Base-by-base conservation (phyloP, 805 yeast genomes). In the Saccharomycopsis schoenii region DNA sequence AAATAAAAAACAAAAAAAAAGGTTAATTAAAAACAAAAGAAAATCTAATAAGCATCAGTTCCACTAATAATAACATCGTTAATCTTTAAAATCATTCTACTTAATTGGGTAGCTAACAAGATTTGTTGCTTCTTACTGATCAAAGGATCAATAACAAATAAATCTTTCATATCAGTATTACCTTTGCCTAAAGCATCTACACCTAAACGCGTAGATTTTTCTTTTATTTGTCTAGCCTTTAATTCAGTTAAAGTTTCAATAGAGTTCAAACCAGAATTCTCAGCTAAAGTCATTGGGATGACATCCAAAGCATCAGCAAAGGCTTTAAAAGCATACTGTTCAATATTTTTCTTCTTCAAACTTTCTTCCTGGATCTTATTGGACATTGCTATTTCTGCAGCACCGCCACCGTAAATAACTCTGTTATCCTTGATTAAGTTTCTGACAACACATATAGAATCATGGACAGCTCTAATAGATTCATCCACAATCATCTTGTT, bases 351-450 rank as follows among this genome's bases (percentile, higher is more conserved):
- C 74, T 89, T 96, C 70, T 83, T 84, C 73, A 93, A 97, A 57
- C 98, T 97, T 66, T 88, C 96, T 57, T 86, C 89, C 61, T 90
- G 79, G 15, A 94, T 96, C 17, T 94, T 96, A 67, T 94, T 76
- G 14, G 98, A 91, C 78, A 96, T 88, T 1, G 97, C 81, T 59
- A 94, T 85, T 76, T 94, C 99, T 42, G 98, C 96, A 24, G 99
- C 96, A 67, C 99, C 99, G 68, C 99, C 99, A 65, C 99, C 99
- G 70, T 94, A 94, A n/a, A 96, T 97, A 55, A 94, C 89, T 73
- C 97, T 83, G 72, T 84, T 86, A 73, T 96, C 98, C 69, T 86
- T 83, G 58, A 96, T 86, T 71, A 94, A 82, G 76, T 94, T 96
- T 77, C 99, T 88, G 36, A 94, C 99, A 55, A 96, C 99, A 77